Base-by-base conservation (phyloP, 1,139 yeast species). In the Zhuliangozyma blackwelliae region DNA sequence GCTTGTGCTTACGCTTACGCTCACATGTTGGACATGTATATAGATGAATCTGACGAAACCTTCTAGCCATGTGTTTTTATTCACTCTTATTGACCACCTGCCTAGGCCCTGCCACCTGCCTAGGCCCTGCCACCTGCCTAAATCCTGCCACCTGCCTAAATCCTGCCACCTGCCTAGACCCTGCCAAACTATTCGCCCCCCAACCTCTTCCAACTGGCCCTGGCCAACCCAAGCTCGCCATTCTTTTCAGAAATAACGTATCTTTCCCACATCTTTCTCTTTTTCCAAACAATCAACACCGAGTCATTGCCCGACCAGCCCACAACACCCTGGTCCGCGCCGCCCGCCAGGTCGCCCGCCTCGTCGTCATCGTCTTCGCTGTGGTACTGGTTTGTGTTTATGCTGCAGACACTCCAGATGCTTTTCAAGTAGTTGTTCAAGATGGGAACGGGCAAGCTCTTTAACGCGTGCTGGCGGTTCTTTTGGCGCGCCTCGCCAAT, bases 351-450 rank as follows among this genome's bases (percentile, higher is more conserved):
- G 10, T 5, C 23, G 23, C 7, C 10, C 9, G 7, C 23, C 33
- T 47, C 66, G 23, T 22, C 23, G 7, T 6, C 22, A 41, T 50
- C 57, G 41, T 49, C 63, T 11, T 55, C 56, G 3, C 52, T 40
- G 43, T 67, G 72, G 39, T 65, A 54, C 39, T 71, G 62, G 41
- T 71, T 73, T 27, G 89, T 76, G 48, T 84, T 83, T n/a, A 79
- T 69, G 1, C 90, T 82, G 35, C 89, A 88, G 62, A 84, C 86
- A 32, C 95, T 82, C 97, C 97, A 90, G 10, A 85, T 82, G 2
- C 95, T 82, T 39, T 83, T 77, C 60, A 90, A 85, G 57, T 90
- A 90, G 35, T 75, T 70, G 22, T 92, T 88, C 36, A 77, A 64
- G 43, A 71, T 69, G 10, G 69, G 56, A 8, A 83, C 60, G 2